Percentiles rank a stretch among this genome's conserved stretches.
phyloP scores from a whole-genome alignment of 352 stramenopile species.

The Saprolegnia diclina region DNA sequence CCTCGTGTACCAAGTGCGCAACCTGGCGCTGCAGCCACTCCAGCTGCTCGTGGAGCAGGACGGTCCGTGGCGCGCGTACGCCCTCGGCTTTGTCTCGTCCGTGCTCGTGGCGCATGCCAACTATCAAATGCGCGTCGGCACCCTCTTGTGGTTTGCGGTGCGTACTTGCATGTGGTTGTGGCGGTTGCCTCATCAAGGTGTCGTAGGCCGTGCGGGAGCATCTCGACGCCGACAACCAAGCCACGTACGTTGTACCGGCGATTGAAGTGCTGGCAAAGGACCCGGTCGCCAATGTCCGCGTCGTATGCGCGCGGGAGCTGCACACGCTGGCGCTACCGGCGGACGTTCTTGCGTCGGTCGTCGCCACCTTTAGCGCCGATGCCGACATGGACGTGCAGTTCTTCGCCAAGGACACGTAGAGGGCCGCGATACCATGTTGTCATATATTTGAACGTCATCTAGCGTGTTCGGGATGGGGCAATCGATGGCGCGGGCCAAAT shows the following conservation, averaged over 20 bases:
- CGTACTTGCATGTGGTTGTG: no score
- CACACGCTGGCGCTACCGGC: not conserved
- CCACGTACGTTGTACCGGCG: conserved; percentile 1
- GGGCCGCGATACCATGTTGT: not conserved
- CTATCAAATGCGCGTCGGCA: conserved; percentile 17
- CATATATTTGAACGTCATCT: conserved; percentile 13
- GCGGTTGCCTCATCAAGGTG: no score
- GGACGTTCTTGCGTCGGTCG: not conserved
- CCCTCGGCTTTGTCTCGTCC: conserved; percentile 4
- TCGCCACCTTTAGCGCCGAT: not conserved
- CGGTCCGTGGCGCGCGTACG: not conserved
- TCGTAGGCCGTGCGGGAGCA: conserved; percentile 2
- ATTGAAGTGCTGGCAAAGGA: not conserved
- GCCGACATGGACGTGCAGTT: conserved; percentile 20
- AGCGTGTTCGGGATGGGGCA: not conserved
- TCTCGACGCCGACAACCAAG: not conserved
- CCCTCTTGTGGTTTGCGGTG: conserved; percentile 19
- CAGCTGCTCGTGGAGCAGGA: conserved; percentile 7
- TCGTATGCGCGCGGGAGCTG: conserved; percentile 18
- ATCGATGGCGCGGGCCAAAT: not conserved
- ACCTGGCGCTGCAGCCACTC: conserved; percentile 11
- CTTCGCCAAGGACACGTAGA: conserved; percentile 9
- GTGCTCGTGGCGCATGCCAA: not conserved
- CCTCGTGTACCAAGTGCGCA: conserved; percentile 23
- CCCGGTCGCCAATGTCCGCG: conserved; percentile 16